A percentile compares a stretch with the other conserved stretches of the same genome.
These are phyloP conservation scores for Epichloe typhina DNA, from an alignment of 2,329 filamentous ascomycete species.

Conservation along the genomic window DNA sequence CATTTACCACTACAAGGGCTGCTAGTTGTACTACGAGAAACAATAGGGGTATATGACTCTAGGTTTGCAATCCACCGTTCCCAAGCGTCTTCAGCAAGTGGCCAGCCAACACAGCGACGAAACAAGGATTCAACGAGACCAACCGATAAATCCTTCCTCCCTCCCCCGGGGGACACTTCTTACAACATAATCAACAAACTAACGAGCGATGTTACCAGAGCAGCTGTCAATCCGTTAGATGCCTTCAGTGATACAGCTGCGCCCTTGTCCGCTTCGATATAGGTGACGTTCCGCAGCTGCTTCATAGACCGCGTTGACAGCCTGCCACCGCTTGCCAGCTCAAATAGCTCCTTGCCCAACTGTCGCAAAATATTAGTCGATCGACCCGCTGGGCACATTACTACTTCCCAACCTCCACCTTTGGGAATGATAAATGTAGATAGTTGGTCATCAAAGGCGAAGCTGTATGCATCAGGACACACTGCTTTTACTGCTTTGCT, in stretches of 20 bases:
- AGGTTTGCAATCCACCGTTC: constrained; percentile 3
- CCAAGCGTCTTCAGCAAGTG: neutral
- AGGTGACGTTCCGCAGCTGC: constrained; percentile 20
- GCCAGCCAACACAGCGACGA: neutral
- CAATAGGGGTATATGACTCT: constrained; percentile 5
- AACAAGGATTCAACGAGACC: neutral
- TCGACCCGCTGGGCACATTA: constrained; percentile 57
- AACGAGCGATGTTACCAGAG: constrained; percentile 2
- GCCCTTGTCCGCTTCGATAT: constrained; percentile 20
- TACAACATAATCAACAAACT: constrained; percentile 1
- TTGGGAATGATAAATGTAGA: constrained; percentile 49
- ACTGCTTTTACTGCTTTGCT: constrained; percentile 56
- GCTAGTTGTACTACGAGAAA: neutral
- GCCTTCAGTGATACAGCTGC: constrained; percentile 12
- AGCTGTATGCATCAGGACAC: constrained; percentile 79
- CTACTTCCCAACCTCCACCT: constrained; percentile 65
- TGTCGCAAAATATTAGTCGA: constrained; percentile 46
- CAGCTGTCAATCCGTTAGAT: constrained; percentile 5
- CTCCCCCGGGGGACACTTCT: neutral
- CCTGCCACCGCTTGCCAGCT: constrained; percentile 29
- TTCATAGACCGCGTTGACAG: constrained; percentile 21
- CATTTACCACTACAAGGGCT: constrained; percentile 3
- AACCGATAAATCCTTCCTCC: no score
- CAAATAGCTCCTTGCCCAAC: constrained; percentile 34
- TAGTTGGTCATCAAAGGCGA: constrained; percentile 46